These are phyloP conservation scores for Geranomyces variabilis DNA, from an alignment of 192 early-diverging fungal species.

Conservation along the genomic window DNA sequence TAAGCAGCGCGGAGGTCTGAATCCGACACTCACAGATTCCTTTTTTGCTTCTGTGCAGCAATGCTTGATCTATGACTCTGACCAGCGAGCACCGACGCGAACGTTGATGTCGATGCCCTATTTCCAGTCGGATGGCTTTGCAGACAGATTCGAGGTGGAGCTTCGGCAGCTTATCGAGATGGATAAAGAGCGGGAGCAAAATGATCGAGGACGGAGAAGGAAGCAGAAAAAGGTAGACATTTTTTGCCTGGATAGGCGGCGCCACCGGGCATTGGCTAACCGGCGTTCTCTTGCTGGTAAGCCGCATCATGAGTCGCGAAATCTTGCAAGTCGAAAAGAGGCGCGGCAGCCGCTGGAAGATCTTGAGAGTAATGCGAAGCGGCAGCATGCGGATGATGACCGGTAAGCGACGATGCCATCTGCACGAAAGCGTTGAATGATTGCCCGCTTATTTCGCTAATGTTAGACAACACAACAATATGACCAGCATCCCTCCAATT, in stretches of 20 bases:
- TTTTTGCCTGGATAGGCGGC: neutral
- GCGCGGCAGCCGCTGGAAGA: conserved; percentile 46
- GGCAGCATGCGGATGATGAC: conserved; percentile 28
- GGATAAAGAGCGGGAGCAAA: conserved; percentile 53
- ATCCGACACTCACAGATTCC: too few relatives aligned
- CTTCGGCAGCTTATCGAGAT: conserved; percentile 55
- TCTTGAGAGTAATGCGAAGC: conserved; percentile 39
- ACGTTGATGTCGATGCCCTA: conserved; percentile 63
- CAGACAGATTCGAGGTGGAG: conserved; percentile 56
- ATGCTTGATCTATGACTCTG: conserved; percentile 64
- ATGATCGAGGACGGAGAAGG: conserved; percentile 43
- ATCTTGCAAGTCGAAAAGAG: conserved; percentile 41
- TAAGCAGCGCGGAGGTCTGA: neutral
- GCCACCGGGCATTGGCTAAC: too few relatives aligned
- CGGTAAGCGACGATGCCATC: conserved; percentile 10
- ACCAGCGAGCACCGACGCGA: conserved; percentile 61
- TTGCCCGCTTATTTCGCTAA: neutral
- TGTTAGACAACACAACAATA: conserved; percentile 1
- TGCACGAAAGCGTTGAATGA: neutral
- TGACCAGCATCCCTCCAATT: conserved; percentile 32
- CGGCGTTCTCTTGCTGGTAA: neutral
- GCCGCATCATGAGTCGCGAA: conserved; percentile 28
- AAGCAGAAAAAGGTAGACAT: conserved; percentile 44
- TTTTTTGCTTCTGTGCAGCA: conserved; percentile 33
- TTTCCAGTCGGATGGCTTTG: conserved; percentile 61